phyloP scores from a whole-genome alignment of 2,329 filamentous ascomycete species.

The Incumbomyces delicatus region DNA sequence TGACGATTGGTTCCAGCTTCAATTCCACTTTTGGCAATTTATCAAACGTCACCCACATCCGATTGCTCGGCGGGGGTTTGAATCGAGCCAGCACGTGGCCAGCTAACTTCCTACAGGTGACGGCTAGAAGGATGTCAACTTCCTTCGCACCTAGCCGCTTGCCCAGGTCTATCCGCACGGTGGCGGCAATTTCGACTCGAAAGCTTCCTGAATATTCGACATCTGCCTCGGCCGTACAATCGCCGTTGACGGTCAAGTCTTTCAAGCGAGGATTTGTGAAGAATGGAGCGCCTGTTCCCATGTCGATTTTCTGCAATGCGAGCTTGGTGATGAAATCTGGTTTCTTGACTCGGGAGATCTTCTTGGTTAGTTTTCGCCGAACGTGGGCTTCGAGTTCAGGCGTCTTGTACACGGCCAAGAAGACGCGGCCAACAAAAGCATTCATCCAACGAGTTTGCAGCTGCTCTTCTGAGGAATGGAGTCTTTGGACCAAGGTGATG shows the following conservation, averaged over 20 bases:
- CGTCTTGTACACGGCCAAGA: conserved; percentile 80
- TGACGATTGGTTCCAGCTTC: conserved; percentile 91
- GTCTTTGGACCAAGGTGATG: conserved; percentile 75
- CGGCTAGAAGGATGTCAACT: conserved; percentile 78
- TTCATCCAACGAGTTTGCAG: conserved; percentile 89
- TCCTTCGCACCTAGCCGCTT: conserved; percentile 80
- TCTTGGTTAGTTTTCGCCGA: conserved; percentile 81
- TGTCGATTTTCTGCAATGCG: conserved; percentile 70
- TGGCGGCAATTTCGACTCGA: conserved; percentile 81
- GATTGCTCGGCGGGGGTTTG: conserved; percentile 91
- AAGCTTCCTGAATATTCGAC: conserved; percentile 84
- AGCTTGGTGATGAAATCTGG: conserved; percentile 83
- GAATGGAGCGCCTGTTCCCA: conserved; percentile 76
- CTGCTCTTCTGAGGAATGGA: conserved; percentile 88
- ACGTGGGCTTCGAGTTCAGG: conserved; percentile 69
- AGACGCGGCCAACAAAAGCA: conserved; percentile 77
- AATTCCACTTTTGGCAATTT: conserved; percentile 89
- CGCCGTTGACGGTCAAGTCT: conserved; percentile 84
- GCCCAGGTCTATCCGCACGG: conserved; percentile 82
- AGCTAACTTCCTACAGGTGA: conserved; percentile 72
- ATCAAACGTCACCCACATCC: conserved; percentile 92
- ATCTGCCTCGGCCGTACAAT: conserved; percentile 78
- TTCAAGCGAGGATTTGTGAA: conserved; percentile 81
- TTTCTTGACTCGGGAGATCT: conserved; percentile 87
- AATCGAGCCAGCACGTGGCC: conserved; percentile 78